Percentiles rank a stretch among this genome's conserved stretches.
Evolutionary conservation across 1,284 basidiomycete species (phyloP).

Genomic region (Cryptococcus maquisensis): DNA sequence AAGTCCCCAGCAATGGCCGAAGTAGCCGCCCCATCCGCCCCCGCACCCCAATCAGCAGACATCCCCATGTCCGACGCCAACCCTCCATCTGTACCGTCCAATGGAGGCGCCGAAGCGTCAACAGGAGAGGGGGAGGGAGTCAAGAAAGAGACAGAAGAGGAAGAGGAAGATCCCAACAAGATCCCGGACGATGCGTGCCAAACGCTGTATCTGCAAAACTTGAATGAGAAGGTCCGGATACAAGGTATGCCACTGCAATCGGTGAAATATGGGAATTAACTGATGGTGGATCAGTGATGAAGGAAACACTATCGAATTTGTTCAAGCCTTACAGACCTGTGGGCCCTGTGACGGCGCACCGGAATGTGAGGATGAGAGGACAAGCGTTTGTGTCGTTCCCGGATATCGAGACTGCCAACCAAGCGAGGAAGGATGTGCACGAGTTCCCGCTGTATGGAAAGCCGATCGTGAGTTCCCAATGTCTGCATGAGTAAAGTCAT

Average conservation of each 20-base stretch:
- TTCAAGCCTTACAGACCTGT: constrained; percentile 93
- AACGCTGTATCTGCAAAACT: constrained; percentile 93
- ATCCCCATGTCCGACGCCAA: background rate
- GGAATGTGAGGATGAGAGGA: constrained; percentile 92
- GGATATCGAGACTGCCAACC: constrained; percentile 71
- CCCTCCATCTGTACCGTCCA: background rate
- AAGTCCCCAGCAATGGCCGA: too few relatives aligned
- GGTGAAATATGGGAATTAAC: background rate
- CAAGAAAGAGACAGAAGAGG: constrained; percentile 8
- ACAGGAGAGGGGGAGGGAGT: background rate
- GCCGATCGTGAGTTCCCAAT: constrained; percentile 67
- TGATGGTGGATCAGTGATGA: constrained; percentile 61
- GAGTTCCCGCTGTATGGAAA: constrained; percentile 95
- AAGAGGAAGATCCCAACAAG: constrained; percentile 28
- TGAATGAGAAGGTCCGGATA: constrained; percentile 94
- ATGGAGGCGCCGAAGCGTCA: background rate
- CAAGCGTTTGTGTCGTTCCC: constrained; percentile 96
- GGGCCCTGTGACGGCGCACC: constrained; percentile 85
- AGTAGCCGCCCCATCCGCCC: too few relatives aligned
- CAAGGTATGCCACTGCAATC: constrained; percentile 55
- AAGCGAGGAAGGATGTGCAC: constrained; percentile 85
- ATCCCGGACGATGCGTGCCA: constrained; percentile 58
- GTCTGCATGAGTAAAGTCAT: background rate
- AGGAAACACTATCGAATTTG: constrained; percentile 77
- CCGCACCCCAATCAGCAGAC: too few relatives aligned